These are phyloP conservation scores for Candida berthetii DNA, from an alignment of 805 yeast genomes.

Conservation along the genomic window DNA sequence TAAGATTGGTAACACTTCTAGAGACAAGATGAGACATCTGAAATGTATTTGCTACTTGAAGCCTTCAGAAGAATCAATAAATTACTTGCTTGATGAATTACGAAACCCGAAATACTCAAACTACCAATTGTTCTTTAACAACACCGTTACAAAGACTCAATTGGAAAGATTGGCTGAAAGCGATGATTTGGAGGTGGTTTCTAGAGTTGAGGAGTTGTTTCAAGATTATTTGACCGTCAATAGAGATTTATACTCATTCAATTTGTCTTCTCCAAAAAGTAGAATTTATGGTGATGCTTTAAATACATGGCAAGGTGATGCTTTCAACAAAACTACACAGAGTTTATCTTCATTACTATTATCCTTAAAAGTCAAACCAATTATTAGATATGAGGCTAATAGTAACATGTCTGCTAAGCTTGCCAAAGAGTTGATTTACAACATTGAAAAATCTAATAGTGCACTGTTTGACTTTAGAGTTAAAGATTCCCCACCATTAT, in stretches of 20 bases:
- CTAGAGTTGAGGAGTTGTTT: slow-evolving; percentile 74
- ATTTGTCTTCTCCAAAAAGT: slow-evolving; percentile 21
- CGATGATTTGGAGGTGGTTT: slow-evolving; percentile 79
- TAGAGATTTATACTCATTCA: slow-evolving; percentile 54
- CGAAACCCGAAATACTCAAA: slow-evolving; percentile 71
- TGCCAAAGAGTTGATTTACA: slow-evolving; percentile 58
- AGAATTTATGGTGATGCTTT: slow-evolving; percentile 28
- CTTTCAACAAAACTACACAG: slow-evolving; percentile 34
- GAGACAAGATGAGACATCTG: slow-evolving; percentile 74
- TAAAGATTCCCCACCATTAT: slow-evolving; percentile 63
- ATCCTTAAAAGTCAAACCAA: slow-evolving; percentile 72
- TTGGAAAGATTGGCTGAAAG: slow-evolving; percentile 85
- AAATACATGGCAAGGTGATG: slow-evolving; percentile 39
- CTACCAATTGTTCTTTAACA: slow-evolving; percentile 76
- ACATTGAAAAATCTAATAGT: slow-evolving; percentile 48
- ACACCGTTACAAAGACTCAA: slow-evolving; percentile 66
- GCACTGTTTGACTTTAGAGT: slow-evolving; percentile 60
- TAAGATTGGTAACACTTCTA: slow-evolving; percentile 47
- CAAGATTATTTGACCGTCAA: slow-evolving; percentile 78
- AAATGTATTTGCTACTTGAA: slow-evolving; percentile 75
- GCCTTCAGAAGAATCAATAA: slow-evolving; percentile 63
- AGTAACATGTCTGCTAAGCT: slow-evolving; percentile 60
- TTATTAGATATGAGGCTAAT: slow-evolving; percentile 70
- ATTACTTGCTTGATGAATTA: slow-evolving; percentile 58
- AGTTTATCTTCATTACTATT: slow-evolving; percentile 53